Evolutionary conservation across 2,329 filamentous ascomycete species (phyloP), one percentile per base, ranked within the genome.

Genomic region (Cercospora citrullina): DNA sequence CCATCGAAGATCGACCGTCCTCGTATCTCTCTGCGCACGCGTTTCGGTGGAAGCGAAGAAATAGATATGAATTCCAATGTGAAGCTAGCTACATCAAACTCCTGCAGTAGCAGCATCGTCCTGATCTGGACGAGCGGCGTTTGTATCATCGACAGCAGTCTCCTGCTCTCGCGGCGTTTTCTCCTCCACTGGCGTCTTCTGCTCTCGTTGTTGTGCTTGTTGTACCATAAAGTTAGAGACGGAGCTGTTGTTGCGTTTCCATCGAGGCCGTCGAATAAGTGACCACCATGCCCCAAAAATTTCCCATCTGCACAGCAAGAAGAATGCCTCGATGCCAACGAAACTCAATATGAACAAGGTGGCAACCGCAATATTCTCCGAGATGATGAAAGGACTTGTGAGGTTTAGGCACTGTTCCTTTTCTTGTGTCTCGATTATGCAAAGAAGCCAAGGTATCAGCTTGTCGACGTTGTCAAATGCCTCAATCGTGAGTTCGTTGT

Each of bases 391-490:
- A 3, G 66, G 57, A 5, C 64, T 67, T 2, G 73, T 74, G 14
- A 63, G 39, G 2, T 70, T 39, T 7, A 72, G 26, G 23, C 74
- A 75, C 45, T 64, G 53, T 14, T 69, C 68, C 0, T 70, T 70
- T 31, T 72, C 66, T 28, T 72, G 69, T 31, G 68, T 70, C n/a
- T 67, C 53, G 33, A 76, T 69, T 9, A 76, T 55, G 55, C 73
- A 76, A 2, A 74, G 42, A 4, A 75, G 69, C 73, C 74, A 76
- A 0, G 74, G 74, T 7, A 75, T 71, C 9, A 74, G 60, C 1
- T 58, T 62, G 30, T 72, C 70, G 2, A 70, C 68, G 26, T 75
- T 64, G 5, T 68, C 66, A 42, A 76, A 74, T 3, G 73, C 71
- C 10, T 60, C 23, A 10, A 57, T 39, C 7, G 72, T 74, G 26